Evolutionary conservation across 768 basidiomycete species (phyloP).

Genomic region (Hericium erinaceus): DNA sequence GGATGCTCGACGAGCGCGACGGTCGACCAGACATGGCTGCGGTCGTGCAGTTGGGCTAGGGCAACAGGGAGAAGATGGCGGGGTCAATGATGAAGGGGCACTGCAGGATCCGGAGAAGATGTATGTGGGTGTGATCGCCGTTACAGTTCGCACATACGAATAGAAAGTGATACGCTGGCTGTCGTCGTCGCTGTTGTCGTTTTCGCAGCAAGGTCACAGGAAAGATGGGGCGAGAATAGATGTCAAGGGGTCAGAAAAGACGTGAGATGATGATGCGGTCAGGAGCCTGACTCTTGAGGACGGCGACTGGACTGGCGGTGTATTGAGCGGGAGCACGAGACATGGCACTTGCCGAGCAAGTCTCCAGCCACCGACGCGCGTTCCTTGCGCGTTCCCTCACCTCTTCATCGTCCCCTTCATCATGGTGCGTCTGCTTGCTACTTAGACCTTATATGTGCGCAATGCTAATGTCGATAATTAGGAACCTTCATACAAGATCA

Average conservation of each 20-base stretch:
- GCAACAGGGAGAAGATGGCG: not conserved
- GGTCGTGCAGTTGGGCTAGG: not conserved
- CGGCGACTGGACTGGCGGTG: too few species aligned
- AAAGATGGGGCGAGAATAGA: too few species aligned
- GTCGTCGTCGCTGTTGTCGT: not conserved
- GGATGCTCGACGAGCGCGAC: slow-evolving; percentile 58
- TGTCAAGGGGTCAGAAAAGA: too few species aligned
- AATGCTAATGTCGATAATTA: not conserved
- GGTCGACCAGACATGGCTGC: slow-evolving; percentile 39
- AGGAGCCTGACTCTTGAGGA: too few species aligned
- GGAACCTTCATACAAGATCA: slow-evolving; percentile 43
- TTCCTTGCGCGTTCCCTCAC: not conserved
- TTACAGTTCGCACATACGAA: not conserved
- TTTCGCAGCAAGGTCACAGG: too few species aligned
- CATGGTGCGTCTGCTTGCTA: slow-evolving; percentile 5
- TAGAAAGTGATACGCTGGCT: not conserved
- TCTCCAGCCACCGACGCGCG: not conserved
- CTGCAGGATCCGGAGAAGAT: not conserved
- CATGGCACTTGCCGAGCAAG: not conserved
- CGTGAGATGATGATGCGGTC: too few species aligned
- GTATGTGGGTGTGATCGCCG: not conserved
- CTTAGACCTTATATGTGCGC: too few species aligned
- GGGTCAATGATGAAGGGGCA: not conserved
- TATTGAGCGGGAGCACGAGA: not conserved
- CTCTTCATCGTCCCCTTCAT: not conserved